Percentiles rank a stretch among this genome's conserved stretches.
Evolutionary conservation across 176 grass and related monocot genomes (phyloP).

Genomic region (Saccharum spontaneum): DNA sequence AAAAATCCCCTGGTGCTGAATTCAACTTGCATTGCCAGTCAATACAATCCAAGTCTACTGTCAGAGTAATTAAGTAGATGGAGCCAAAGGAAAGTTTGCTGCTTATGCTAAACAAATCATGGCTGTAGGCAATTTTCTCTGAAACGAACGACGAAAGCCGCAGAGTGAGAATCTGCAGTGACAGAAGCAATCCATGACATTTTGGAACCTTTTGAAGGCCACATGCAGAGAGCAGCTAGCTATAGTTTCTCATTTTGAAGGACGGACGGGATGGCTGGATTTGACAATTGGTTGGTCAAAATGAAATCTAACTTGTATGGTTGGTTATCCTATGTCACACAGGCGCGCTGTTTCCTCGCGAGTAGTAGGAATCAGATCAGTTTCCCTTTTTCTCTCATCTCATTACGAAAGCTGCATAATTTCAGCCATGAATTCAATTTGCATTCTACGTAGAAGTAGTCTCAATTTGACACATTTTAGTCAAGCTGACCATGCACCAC

Average conservation of each 20-base stretch:
- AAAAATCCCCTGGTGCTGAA: no score
- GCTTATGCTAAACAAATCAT: constrained; percentile 10
- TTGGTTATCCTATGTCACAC: constrained; percentile 29
- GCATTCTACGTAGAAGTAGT: constrained; percentile 8
- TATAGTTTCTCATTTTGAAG: neutral
- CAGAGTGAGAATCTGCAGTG: constrained; percentile 7
- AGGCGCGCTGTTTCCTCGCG: constrained; percentile 4
- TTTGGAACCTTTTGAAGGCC: constrained; percentile 8
- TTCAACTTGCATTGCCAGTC: neutral
- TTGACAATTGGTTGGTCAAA: constrained; percentile 28
- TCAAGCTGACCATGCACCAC: constrained; percentile 38
- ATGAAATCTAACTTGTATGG: neutral
- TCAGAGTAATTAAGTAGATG: neutral
- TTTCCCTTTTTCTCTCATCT: neutral
- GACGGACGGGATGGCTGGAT: neutral
- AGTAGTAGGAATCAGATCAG: constrained; percentile 30
- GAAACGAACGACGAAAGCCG: constrained; percentile 11
- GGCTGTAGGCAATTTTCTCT: neutral
- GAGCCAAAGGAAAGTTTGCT: neutral
- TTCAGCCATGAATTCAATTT: neutral
- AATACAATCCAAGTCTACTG: constrained; percentile 7
- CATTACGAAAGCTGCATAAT: constrained; percentile 17
- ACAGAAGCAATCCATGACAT: constrained; percentile 21
- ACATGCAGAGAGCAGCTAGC: neutral
- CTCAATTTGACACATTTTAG: constrained; percentile 35